Evolutionary conservation across 2,329 filamentous ascomycete species (phyloP).

Genomic region (Amauroascus niger): DNA sequence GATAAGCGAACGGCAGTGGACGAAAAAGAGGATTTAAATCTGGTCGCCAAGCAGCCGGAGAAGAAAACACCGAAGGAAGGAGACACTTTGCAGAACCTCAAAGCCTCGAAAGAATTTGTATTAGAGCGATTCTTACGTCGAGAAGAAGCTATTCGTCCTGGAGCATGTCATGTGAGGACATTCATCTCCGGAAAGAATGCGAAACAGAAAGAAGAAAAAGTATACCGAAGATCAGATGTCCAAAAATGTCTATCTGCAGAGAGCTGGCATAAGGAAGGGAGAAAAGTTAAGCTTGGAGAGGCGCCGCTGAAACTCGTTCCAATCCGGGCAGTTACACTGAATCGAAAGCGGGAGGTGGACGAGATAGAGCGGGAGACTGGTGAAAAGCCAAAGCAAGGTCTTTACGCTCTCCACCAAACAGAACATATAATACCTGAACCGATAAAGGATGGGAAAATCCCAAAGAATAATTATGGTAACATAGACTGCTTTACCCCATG

Average conservation of each 20-base stretch:
- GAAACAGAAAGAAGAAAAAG: slow-evolving; percentile 64
- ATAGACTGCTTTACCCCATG: slow-evolving; percentile 91
- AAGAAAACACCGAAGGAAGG: slow-evolving; percentile 66
- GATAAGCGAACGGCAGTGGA: slow-evolving; percentile 58
- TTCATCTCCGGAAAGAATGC: slow-evolving; percentile 69
- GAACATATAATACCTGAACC: slow-evolving; percentile 91
- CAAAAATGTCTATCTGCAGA: slow-evolving; percentile 81
- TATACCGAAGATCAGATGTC: slow-evolving; percentile 70
- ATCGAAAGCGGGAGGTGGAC: slow-evolving; percentile 78
- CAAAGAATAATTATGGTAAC: slow-evolving; percentile 90
- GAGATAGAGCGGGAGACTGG: slow-evolving; percentile 72
- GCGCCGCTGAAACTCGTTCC: slow-evolving; percentile 76
- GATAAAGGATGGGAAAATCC: slow-evolving; percentile 74
- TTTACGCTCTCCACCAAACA: slow-evolving; percentile 78
- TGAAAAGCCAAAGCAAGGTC: slow-evolving; percentile 72
- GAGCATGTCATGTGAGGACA: slow-evolving; percentile 58
- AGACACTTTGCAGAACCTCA: slow-evolving; percentile 80
- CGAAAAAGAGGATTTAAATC: slow-evolving; percentile 69
- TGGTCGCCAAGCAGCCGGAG: slow-evolving; percentile 61
- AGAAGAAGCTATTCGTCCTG: slow-evolving; percentile 73
- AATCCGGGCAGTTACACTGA: slow-evolving; percentile 80
- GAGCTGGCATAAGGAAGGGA: slow-evolving; percentile 95
- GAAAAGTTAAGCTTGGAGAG: slow-evolving; percentile 60
- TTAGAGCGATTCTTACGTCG: slow-evolving; percentile 78
- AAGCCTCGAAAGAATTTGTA: slow-evolving; percentile 73